These are phyloP conservation scores for Gracilaria vermiculophylla DNA, from an alignment of 23 red algal species.

Conservation along the genomic window DNA sequence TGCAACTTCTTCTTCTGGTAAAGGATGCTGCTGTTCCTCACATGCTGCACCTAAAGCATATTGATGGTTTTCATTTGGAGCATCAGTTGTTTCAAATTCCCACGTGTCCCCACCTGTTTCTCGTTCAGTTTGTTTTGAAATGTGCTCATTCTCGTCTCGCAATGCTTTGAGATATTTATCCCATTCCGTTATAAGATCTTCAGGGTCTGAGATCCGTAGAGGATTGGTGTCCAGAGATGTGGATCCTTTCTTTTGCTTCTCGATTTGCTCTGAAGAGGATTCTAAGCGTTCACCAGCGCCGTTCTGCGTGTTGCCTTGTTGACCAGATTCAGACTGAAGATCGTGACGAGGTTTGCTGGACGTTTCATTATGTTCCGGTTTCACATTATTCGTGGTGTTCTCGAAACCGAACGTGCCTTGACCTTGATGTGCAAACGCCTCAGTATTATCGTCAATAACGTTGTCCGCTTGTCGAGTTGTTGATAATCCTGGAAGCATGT, in stretches of 20 bases:
- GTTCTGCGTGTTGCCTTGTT: neutral
- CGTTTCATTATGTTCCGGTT: neutral
- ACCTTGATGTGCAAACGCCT: slow-evolving; percentile 18
- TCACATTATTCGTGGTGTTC: neutral
- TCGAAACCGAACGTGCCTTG: neutral
- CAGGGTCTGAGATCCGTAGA: slow-evolving; percentile 19
- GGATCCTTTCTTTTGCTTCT: neutral
- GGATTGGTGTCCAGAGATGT: slow-evolving; percentile 30
- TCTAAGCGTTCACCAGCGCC: neutral
- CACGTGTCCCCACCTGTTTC: slow-evolving; percentile 14
- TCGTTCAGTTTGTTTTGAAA: neutral
- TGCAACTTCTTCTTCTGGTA: slow-evolving; percentile 11
- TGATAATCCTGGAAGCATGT: neutral
- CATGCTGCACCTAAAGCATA: slow-evolving; percentile 54
- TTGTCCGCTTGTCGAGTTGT: slow-evolving; percentile 13
- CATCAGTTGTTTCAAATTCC: slow-evolving; percentile 25
- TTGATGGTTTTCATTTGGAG: neutral
- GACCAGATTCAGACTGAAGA: neutral
- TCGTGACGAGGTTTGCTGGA: neutral
- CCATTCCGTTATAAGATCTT: slow-evolving; percentile 46
- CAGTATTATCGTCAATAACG: neutral
- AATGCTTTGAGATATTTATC: slow-evolving; percentile 8
- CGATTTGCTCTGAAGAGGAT: neutral
- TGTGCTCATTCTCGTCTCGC: neutral
- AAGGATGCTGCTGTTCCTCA: slow-evolving; percentile 66